Percentiles rank a stretch among this genome's conserved stretches.
phyloP scores from a whole-genome alignment of 768 basidiomycete genomes.

The Suillus subalutaceus region DNA sequence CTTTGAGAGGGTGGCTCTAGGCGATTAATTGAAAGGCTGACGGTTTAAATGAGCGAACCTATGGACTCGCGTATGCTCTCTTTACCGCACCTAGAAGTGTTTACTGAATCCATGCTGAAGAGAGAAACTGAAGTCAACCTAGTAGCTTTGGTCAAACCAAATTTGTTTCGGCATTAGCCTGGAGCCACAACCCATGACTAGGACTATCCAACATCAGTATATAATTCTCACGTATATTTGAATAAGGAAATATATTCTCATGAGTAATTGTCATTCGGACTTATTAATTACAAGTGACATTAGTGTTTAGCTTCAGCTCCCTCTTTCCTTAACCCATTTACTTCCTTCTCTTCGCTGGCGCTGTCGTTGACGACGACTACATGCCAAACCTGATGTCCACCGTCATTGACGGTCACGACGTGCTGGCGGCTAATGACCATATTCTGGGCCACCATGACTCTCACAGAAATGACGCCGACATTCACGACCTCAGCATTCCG shows the following conservation, averaged over 20 bases:
- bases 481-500: constrained; percentile 37
- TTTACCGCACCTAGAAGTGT: constrained; percentile 26
- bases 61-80: constrained; percentile 11
- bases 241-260: constrained; percentile 21
- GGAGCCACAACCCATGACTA: constrained; percentile 1
- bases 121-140: neutral
- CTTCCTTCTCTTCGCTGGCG: constrained; percentile 18
- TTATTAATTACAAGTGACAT: constrained; percentile 31
- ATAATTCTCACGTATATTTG: neutral
- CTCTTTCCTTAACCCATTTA: constrained; percentile 18
- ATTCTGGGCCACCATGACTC: constrained; percentile 28
- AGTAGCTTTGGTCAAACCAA: neutral
- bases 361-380: constrained; percentile 13
- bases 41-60: constrained; percentile 24
- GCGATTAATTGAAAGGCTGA: constrained; percentile 24
- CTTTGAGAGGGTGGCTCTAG: constrained; percentile 21
- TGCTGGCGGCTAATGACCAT: constrained; percentile 19
- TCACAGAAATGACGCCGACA: constrained; percentile 29
- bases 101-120: constrained; percentile 27
- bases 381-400: constrained; percentile 14
- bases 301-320: constrained; percentile 17
- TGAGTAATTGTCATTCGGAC: constrained; percentile 30
- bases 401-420: constrained; percentile 22
- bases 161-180: neutral
- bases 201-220: neutral